Base-by-base conservation (phyloP, 192 early-diverging fungal genomes). In the Radiomyces spectabilis region DNA sequence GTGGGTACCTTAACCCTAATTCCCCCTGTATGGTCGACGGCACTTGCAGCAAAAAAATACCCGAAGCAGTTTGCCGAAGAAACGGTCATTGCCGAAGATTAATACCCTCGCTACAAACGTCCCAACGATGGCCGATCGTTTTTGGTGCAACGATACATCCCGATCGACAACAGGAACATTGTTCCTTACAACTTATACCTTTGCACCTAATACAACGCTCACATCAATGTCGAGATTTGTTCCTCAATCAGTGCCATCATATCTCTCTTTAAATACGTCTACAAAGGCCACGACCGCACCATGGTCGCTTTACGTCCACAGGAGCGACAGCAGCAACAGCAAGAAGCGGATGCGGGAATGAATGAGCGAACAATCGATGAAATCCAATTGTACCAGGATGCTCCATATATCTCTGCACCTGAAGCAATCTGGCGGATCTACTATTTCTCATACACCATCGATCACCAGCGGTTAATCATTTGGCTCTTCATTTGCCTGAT, bases 191-290 rank as follows among this genome's bases (percentile, higher is more conserved):
- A 67, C 30, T 47, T 25, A 1, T 70, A 51, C 5, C 31, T n/a
- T 74, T 22, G 1, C 67, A 69, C 19, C 61, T 69, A 2, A 64
- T n/a, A n/a, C n/a, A n/a, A n/a, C n/a, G n/a, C n/a, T n/a, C n/a
- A n/a, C n/a, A n/a, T n/a, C n/a, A n/a, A 72, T 52, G 64, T 74
- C 2, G 64, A 70, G 21, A 49, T 65, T 8, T 74, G 63, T 34
- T 31, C n/a, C n/a, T n/a, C n/a, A n/a, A n/a, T n/a, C n/a, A n/a
- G n/a, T n/a, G n/a, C 44, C 1, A 52, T 74, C 2, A 69, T 66
- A 35, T 74, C 69, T 42, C 25, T 74, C 0, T 74, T 42, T 56
- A 74, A 7, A 53, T 57, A n/a, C n/a, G n/a, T n/a, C n/a, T n/a
- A n/a, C n/a, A n/a, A n/a, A n/a, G n/a, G n/a, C n/a, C n/a, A n/a